These are phyloP conservation scores for Davidsoniella eucalypti DNA, from an alignment of 2,329 filamentous ascomycete species.

Conservation along the genomic window DNA sequence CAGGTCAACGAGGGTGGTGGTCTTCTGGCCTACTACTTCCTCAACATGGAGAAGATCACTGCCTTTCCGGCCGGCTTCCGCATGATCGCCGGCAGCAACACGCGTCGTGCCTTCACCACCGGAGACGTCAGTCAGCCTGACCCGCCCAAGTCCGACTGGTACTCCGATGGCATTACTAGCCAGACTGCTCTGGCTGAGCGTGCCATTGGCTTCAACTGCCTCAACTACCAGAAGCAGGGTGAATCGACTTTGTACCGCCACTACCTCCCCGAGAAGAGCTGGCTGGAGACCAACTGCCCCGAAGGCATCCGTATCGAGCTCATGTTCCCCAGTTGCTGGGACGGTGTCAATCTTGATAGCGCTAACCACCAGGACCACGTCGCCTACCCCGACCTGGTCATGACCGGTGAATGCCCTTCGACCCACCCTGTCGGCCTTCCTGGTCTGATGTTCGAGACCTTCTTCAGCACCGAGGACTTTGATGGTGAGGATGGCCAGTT, in stretches of 20 bases:
- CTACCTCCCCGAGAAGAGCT: conserved; percentile 61
- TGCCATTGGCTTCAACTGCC: conserved; percentile 84
- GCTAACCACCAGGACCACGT: conserved; percentile 48
- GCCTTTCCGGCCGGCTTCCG: conserved; percentile 64
- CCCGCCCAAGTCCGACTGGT: conserved; percentile 55
- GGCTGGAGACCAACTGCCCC: conserved; percentile 64
- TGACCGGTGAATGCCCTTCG: conserved; percentile 58
- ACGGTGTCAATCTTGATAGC: conserved; percentile 46
- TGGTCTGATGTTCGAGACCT: conserved; percentile 71
- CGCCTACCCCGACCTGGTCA: conserved; percentile 62
- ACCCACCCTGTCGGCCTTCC: conserved; percentile 52
- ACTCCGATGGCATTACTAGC: conserved; percentile 38
- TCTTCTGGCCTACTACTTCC: conserved; percentile 81
- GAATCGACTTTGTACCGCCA: conserved; percentile 71
- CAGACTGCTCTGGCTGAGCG: conserved; percentile 61
- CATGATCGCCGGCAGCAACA: conserved; percentile 64
- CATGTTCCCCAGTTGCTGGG: conserved; percentile 84
- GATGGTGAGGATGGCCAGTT: conserved; percentile 48
- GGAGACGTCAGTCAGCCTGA: conserved; percentile 49
- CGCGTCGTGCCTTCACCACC: conserved; percentile 51
- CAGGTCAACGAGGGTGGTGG: conserved; percentile 61
- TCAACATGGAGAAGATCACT: conserved; percentile 45
- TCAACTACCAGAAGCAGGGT: conserved; percentile 54
- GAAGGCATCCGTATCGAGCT: conserved; percentile 70
- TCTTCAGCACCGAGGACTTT: conserved; percentile 59